These are phyloP conservation scores for Lithocarpus polystachyus DNA, from an alignment of 306 rosid genomes.

Conservation along the genomic window DNA sequence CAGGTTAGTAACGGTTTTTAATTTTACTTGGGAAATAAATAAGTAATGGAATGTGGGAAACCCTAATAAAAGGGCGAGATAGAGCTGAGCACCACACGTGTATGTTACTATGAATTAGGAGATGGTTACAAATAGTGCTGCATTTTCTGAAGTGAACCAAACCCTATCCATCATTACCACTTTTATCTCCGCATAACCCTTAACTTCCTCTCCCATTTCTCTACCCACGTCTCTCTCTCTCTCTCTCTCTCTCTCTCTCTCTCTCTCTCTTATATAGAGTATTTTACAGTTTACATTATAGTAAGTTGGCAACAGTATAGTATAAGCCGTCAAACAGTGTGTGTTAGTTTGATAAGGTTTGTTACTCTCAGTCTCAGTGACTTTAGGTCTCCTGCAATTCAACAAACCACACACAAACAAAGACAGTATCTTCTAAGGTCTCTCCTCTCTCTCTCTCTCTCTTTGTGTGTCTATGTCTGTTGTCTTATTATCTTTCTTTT, in stretches of 20 bases:
- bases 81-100: background rate
- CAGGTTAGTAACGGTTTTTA: background rate
- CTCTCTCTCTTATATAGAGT: background rate
- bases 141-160: background rate
- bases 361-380: background rate
- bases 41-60: background rate
- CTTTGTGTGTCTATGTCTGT: background rate
- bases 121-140: background rate
- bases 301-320: background rate
- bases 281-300: background rate
- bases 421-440: slow-evolving; percentile 1
- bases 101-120: background rate
- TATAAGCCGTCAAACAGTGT: background rate
- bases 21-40: too few relatives aligned
- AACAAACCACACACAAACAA: slow-evolving; percentile 7
- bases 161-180: background rate
- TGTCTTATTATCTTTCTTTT: background rate
- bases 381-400: slow-evolving; percentile 23
- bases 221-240: background rate
- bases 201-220: background rate
- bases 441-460: background rate
- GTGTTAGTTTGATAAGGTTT: slow-evolving; percentile 9
- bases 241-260: background rate
- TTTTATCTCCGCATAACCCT: background rate
- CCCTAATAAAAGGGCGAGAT: background rate